phyloP scores from a whole-genome alignment of 257 asterid genomes.

The Galeopsis tetrahit region DNA sequence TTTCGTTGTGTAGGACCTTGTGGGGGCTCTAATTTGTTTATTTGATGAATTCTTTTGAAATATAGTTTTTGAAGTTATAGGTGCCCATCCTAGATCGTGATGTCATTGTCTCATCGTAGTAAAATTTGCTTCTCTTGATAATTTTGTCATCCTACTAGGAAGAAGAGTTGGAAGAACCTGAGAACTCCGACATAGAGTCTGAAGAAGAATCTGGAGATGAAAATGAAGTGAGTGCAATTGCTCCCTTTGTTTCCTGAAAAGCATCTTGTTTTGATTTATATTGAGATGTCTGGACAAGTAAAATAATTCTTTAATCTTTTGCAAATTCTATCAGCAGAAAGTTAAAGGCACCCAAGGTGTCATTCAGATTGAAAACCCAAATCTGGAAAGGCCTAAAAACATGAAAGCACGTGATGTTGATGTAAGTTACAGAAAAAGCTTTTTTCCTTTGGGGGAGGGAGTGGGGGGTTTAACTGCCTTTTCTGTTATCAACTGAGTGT shows the following conservation, averaged over 20 bases:
- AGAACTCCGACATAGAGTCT: constrained; percentile 71
- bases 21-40: neutral
- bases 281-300: constrained; percentile 1
- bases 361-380: constrained; percentile 86
- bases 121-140: neutral
- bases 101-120: constrained; percentile 7
- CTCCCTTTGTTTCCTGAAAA: constrained; percentile 23
- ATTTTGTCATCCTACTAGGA: constrained; percentile 50
- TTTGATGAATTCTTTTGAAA: constrained; percentile 12
- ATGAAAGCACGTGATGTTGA: constrained; percentile 86
- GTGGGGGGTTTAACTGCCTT: neutral
- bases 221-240: constrained; percentile 52
- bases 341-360: constrained; percentile 77
- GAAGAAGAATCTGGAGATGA: constrained; percentile 82
- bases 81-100: constrained; percentile 18
- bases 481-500: constrained; percentile 8
- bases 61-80: constrained; percentile 4
- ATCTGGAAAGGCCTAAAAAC: constrained; percentile 75
- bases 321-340: constrained; percentile 56
- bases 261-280: neutral
- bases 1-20: neutral
- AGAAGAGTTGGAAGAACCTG: constrained; percentile 67
- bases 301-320: neutral
- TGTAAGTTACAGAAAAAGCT: constrained; percentile 45
- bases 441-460: neutral